phyloP scores from a whole-genome alignment of 495 filamentous ascomycete species.

The Staphylotrichum longicolle region DNA sequence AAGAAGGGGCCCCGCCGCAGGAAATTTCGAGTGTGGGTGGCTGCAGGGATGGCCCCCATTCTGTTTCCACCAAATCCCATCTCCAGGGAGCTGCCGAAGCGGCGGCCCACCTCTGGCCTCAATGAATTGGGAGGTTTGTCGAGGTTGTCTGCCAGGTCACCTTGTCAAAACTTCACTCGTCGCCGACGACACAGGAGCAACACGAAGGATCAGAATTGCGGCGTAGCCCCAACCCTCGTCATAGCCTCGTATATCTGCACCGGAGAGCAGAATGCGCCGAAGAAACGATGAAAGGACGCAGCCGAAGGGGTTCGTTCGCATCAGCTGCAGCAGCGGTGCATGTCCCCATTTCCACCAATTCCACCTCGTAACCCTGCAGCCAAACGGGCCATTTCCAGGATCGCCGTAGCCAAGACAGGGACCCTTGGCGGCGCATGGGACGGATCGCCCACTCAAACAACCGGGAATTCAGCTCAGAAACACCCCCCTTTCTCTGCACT shows the following conservation, averaged over 20 bases:
- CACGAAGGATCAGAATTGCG: too few species aligned
- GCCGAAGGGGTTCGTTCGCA: too few species aligned
- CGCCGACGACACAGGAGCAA: too few species aligned
- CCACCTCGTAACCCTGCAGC: neutral
- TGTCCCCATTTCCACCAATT: too few species aligned
- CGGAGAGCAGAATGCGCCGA: too few species aligned
- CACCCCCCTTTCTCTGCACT: slow-evolving; percentile 14
- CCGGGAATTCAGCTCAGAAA: slow-evolving; percentile 17
- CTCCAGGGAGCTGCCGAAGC: slow-evolving; percentile 2
- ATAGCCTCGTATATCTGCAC: too few species aligned
- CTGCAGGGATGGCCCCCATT: neutral
- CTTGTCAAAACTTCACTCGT: too few species aligned
- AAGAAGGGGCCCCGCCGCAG: neutral
- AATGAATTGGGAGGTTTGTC: neutral
- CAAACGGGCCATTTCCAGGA: neutral
- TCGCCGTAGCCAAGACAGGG: slow-evolving; percentile 7
- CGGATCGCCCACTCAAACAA: slow-evolving; percentile 19
- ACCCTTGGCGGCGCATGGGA: slow-evolving; percentile 7
- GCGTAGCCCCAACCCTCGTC: too few species aligned
- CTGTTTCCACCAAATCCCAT: slow-evolving; percentile 12
- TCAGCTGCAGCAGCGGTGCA: too few species aligned
- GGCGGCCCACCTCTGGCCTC: neutral
- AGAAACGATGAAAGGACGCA: too few species aligned
- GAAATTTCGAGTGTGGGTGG: neutral
- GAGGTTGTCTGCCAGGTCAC: neutral